Conservation (phyloP, 2,329 filamentous ascomycete species). For the Mycocentrospora acerina region DNA sequence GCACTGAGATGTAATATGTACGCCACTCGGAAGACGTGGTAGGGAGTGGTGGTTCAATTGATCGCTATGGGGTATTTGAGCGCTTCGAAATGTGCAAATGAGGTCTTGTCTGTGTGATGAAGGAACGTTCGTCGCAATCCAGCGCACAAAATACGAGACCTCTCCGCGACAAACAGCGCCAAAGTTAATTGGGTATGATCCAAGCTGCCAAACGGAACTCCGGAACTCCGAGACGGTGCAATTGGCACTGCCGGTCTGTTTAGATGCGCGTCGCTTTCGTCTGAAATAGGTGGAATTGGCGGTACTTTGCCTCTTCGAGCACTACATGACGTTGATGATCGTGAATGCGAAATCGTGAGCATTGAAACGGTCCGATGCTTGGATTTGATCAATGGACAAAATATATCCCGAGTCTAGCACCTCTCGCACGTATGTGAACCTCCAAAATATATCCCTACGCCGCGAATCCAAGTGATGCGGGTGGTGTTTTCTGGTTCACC, state of each 20-base stretch:
- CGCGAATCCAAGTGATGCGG: too few species aligned
- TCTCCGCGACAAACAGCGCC: too few species aligned
- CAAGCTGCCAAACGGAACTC: conserved; percentile 7
- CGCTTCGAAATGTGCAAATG: neutral
- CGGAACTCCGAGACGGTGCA: conserved; percentile 20
- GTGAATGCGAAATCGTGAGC: conserved; percentile 3
- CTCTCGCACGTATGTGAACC: too few species aligned
- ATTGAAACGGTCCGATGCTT: conserved; percentile 1
- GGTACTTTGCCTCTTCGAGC: conserved; percentile 39
- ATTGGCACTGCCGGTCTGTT: conserved; percentile 22
- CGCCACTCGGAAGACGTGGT: neutral
- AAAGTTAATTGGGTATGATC: too few species aligned
- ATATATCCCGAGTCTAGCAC: too few species aligned
- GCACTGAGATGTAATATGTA: neutral
- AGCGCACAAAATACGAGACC: too few species aligned
- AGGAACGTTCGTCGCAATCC: too few species aligned
- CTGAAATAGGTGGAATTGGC: conserved; percentile 32
- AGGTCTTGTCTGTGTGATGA: conserved; percentile 2
- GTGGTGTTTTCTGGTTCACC: too few species aligned
- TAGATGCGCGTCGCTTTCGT: conserved; percentile 30
- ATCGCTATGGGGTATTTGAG: neutral
- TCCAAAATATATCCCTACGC: too few species aligned
- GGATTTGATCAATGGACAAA: too few species aligned
- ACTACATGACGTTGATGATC: conserved; percentile 37
- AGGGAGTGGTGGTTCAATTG: neutral